Conservation (phyloP, 495 filamentous ascomycete species). For the Achaetomiella virescens region DNA sequence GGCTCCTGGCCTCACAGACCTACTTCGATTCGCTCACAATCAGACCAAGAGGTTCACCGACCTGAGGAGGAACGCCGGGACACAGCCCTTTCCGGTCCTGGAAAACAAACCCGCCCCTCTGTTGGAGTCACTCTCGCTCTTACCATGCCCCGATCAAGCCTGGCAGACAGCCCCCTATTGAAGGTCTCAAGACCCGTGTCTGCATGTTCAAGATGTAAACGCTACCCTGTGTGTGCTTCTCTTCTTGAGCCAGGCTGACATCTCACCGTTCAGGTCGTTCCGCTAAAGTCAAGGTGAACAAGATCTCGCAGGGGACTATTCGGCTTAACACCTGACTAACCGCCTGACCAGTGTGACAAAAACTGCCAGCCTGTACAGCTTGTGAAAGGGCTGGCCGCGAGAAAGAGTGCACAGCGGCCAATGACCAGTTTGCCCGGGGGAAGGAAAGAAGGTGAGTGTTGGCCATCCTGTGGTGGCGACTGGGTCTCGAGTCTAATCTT, state of each 20-base stretch:
- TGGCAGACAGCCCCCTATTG: conserved; percentile 68
- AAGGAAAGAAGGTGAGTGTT: conserved; percentile 69
- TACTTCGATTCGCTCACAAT: no score
- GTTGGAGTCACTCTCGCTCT: not conserved
- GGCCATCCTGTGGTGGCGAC: not conserved
- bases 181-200: conserved; percentile 88
- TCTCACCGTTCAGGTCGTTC: conserved; percentile 48
- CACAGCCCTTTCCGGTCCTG: no score
- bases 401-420: conserved; percentile 82
- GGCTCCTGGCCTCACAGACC: no score
- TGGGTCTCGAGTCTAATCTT: not conserved
- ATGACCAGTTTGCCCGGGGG: conserved; percentile 87
- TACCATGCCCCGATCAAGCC: conserved; percentile 40
- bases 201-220: conserved; percentile 78
- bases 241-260: conserved; percentile 18
- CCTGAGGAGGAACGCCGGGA: no score
- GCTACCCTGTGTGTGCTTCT: conserved; percentile 4
- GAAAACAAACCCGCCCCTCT: not conserved
- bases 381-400: conserved; percentile 80
- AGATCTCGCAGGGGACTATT: not conserved
- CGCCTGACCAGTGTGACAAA: conserved; percentile 69
- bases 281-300: conserved; percentile 74
- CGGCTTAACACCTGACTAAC: conserved; percentile 9
- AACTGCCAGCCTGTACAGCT: conserved; percentile 85
- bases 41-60: no score